These are phyloP conservation scores for Neonectria ditissima DNA, from an alignment of 2,329 filamentous ascomycete genomes.

Conservation along the genomic window DNA sequence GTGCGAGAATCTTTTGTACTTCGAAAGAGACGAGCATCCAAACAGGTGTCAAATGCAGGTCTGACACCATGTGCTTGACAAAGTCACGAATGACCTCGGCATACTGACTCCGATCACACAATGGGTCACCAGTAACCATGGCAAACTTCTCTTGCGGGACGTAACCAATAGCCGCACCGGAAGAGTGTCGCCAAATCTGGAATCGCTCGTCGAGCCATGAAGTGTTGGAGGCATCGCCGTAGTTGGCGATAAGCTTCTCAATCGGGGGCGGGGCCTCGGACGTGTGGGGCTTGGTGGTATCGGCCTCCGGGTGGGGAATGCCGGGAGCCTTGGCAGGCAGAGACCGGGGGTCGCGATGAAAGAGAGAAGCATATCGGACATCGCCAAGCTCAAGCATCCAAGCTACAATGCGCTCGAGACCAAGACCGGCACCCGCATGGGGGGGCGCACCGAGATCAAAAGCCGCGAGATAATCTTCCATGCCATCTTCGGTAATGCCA, in stretches of 20 bases:
- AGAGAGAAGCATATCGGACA: slow-evolving; percentile 88
- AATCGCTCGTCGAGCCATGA: slow-evolving; percentile 93
- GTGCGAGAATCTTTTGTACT: slow-evolving; percentile 82
- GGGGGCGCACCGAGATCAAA: slow-evolving; percentile 92
- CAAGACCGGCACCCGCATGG: slow-evolving; percentile 90
- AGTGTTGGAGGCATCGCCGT: slow-evolving; percentile 93
- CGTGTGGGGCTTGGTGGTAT: slow-evolving; percentile 68
- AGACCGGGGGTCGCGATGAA: slow-evolving; percentile 89
- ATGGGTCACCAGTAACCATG: slow-evolving; percentile 87
- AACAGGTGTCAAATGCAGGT: slow-evolving; percentile 78
- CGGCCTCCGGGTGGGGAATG: slow-evolving; percentile 88
- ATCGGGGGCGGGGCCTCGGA: slow-evolving; percentile 75
- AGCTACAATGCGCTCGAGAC: slow-evolving; percentile 89
- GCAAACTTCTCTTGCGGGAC: slow-evolving; percentile 81
- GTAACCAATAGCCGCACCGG: slow-evolving; percentile 87
- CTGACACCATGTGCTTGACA: slow-evolving; percentile 78
- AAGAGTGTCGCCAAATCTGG: slow-evolving; percentile 86
- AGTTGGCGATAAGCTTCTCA: slow-evolving; percentile 92
- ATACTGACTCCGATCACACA: slow-evolving; percentile 85
- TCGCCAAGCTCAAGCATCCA: slow-evolving; percentile 88
- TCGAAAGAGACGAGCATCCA: slow-evolving; percentile 90
- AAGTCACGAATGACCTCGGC: slow-evolving; percentile 78
- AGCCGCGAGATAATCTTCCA: slow-evolving; percentile 90
- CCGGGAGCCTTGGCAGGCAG: slow-evolving; percentile 75
- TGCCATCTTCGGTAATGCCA: slow-evolving; percentile 81